A percentile compares a stretch with the other conserved stretches of the same genome.
Conservation (phyloP, 2,329 filamentous ascomycete species). For the Penicillium sclerotigenum region DNA sequence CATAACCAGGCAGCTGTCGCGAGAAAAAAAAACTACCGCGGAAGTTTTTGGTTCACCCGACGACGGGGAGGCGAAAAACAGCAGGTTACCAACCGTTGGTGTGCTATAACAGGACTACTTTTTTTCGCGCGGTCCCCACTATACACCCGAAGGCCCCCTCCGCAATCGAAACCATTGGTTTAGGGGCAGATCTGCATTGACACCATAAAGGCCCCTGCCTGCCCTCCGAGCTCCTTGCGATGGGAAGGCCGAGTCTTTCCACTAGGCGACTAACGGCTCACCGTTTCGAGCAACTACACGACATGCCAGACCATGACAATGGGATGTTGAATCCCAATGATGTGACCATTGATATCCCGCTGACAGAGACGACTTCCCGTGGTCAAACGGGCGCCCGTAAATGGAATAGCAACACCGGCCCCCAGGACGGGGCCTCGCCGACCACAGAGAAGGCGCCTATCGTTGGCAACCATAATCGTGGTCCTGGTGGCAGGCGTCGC, state of each 20-base stretch:
- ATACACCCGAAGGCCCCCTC: background rate
- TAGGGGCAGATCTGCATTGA: constrained; percentile 1
- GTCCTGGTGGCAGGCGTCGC: constrained; percentile 35
- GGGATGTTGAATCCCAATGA: constrained; percentile 47
- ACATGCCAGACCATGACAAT: constrained; percentile 38
- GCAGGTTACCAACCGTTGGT: background rate
- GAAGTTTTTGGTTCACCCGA: background rate
- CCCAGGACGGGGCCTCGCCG: constrained; percentile 21
- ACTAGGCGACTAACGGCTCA: constrained; percentile 45
- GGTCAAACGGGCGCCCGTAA: constrained; percentile 47
- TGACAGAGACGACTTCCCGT: constrained; percentile 54
- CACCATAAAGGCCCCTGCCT: constrained; percentile 7
- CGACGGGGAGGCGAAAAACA: constrained; percentile 4
- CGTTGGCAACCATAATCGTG: constrained; percentile 16
- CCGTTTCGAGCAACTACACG: constrained; percentile 45
- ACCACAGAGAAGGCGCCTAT: constrained; percentile 32
- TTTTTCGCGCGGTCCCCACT: constrained; percentile 7
- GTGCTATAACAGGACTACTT: background rate
- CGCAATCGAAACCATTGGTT: background rate
- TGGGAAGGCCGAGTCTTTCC: constrained; percentile 38
- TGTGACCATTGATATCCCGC: constrained; percentile 60
- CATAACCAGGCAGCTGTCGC: background rate
- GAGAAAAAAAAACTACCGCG: background rate
- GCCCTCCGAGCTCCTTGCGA: constrained; percentile 15
- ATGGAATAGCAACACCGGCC: constrained; percentile 29